Evolutionary conservation across 352 stramenopile genomes (phyloP).

Genomic region (Globisporangium camurandrum): DNA sequence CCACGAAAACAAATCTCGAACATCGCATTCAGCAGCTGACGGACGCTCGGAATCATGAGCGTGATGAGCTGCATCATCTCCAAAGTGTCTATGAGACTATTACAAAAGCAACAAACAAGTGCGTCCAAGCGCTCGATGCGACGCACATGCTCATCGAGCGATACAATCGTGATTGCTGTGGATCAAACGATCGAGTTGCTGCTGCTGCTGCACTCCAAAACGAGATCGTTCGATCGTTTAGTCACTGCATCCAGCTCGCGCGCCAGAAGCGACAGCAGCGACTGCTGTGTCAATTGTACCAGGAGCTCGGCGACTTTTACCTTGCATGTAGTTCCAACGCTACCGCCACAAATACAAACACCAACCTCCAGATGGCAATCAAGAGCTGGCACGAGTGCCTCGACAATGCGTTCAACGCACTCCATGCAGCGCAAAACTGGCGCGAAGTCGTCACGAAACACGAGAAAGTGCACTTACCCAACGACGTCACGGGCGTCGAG

Average conservation of each 20-base stretch:
- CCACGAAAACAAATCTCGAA: constrained; percentile 31
- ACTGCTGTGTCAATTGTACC: constrained; percentile 46
- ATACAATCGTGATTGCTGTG: constrained; percentile 14
- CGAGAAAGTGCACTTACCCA: constrained; percentile 13
- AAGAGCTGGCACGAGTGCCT: constrained; percentile 68
- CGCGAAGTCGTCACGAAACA: constrained; percentile 27
- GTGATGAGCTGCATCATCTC: constrained; percentile 20
- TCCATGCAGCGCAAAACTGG: constrained; percentile 21
- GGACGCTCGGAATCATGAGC: constrained; percentile 15
- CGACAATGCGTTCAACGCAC: constrained; percentile 63
- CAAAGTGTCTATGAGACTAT: constrained; percentile 17
- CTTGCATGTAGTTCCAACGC: constrained; percentile 22
- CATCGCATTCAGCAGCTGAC: constrained; percentile 22
- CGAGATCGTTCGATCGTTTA: constrained; percentile 32
- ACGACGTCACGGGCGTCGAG: constrained; percentile 11
- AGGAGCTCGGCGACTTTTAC: constrained; percentile 70
- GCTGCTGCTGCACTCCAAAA: constrained; percentile 13
- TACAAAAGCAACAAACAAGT: constrained; percentile 53
- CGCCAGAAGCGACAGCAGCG: constrained; percentile 63
- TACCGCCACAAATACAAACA: too few species aligned
- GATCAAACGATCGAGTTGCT: not conserved
- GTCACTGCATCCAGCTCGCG: constrained; percentile 39
- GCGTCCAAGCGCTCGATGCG: constrained; percentile 39
- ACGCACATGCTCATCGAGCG: constrained; percentile 40
- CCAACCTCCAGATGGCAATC: constrained; percentile 25